Evolutionary conservation across 805 yeast genomes (phyloP), one percentile per base, ranked within the genome.

Genomic region (Cyberlindnera veronae): DNA sequence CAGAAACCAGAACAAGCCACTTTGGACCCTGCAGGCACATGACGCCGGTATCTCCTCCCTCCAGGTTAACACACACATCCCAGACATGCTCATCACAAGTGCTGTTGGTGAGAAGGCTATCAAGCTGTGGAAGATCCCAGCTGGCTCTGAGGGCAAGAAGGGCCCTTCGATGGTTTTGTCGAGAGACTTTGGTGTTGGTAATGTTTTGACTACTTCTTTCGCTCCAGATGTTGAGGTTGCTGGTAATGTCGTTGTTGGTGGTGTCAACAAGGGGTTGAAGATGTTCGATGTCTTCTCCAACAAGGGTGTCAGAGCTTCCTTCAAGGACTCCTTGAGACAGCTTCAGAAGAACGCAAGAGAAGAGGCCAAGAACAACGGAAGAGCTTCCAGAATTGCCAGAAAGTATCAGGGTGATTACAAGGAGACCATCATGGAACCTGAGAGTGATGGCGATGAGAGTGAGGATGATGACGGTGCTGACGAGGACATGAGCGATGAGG

Each of bases 11-110:
- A 73, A 71, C 33, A 67, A 71, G 42, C 90, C 97, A 15, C 55
- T 91, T 23, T 93, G 99, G 99, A 87, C 95, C 3, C 71, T 93
- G 52, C 96, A 93, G 63, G 98, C 98, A 3, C 99, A 93, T 61
- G 98, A 93, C 65, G 77, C 95, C 3, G 97, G 95, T 46, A 83
- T 93, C 46, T 83, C 96, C 5, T 72, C 91, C 2, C 72, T 93
- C 51, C 83, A 82, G 50, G 73, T 81, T 27, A 90, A 87, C 64
- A 58, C 60, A 19, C 75, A 68, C 57, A 60, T 88, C 23, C 80
- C 81, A 19, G 93, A 91, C 15, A 66, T 86, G 71, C 63, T 93
- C 57, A 78, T 81, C 18, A 87, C 98, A 1, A 81, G 93, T 36
- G 95, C 96, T 6, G 84, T 85, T 89, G 86, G 90, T 41, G 99